phyloP scores from a whole-genome alignment of 1,284 basidiomycete genomes.

The Fomitiporia mediterranea region DNA sequence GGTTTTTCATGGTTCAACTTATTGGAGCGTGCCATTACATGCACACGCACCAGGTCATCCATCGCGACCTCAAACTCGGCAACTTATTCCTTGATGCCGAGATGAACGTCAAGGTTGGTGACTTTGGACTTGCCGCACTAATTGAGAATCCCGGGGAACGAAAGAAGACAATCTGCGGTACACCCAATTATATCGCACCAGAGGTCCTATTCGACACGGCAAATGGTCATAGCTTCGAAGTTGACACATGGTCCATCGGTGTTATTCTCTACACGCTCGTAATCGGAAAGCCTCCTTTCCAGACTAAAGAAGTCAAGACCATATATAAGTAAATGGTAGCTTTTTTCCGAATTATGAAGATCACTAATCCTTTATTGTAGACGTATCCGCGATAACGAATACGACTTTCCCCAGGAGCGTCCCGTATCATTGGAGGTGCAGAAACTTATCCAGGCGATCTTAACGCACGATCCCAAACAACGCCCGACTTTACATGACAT shows the following conservation, averaged over 20 bases:
- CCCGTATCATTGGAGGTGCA: conserved; percentile 69
- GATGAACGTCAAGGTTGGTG: conserved; percentile 97
- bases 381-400: conserved; percentile 91
- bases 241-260: conserved; percentile 97
- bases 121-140: conserved; percentile 95
- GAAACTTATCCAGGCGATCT: conserved; percentile 79
- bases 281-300: conserved; percentile 93
- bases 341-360: not conserved
- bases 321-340: conserved; percentile 73
- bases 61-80: conserved; percentile 93
- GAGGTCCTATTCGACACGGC: conserved; percentile 96
- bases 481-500: conserved; percentile 86
- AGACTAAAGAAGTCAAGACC: conserved; percentile 94
- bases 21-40: conserved; percentile 96
- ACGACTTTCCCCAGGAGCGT: conserved; percentile 84
- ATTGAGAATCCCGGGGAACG: conserved; percentile 95
- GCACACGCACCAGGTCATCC: conserved; percentile 94
- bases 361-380: conserved; percentile 36
- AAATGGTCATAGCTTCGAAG: conserved; percentile 97
- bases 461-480: conserved; percentile 76
- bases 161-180: conserved; percentile 99
- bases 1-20: conserved; percentile 91
- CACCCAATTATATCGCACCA: conserved; percentile 98
- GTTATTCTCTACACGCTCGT: conserved; percentile 96
- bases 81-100: conserved; percentile 90